Conservation (phyloP, 768 basidiomycete species). For the Strobilomyces dryophilus region DNA sequence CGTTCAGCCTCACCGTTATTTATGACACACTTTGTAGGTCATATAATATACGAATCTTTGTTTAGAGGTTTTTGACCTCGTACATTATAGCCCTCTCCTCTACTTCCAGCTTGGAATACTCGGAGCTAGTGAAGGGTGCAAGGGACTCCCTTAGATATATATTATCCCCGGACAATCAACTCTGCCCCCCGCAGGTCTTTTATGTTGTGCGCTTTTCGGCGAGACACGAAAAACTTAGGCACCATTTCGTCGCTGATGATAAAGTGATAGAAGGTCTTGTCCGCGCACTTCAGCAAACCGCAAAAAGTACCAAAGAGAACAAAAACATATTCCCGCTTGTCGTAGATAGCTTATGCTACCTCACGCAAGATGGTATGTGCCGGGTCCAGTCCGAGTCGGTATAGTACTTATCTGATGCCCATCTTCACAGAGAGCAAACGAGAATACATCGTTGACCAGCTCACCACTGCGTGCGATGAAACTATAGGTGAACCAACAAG, state of each 20-base stretch:
- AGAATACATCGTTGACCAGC: not conserved
- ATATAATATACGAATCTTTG: not conserved
- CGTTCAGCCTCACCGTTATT: not conserved
- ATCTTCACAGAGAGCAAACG: not conserved
- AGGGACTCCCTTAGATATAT: not conserved
- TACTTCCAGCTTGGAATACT: not conserved
- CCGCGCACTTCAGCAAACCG: not conserved
- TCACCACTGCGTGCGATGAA: not conserved
- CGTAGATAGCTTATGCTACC: not conserved
- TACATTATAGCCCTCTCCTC: not conserved
- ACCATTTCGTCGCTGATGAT: not conserved
- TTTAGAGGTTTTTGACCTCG: not conserved
- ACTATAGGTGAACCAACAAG: not conserved
- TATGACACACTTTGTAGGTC: not conserved
- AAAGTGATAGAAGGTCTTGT: not conserved
- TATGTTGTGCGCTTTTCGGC: not conserved
- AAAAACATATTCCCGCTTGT: not conserved
- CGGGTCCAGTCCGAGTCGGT: not conserved
- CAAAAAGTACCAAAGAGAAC: no score
- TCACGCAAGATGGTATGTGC: not conserved
- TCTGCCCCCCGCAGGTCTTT: not conserved
- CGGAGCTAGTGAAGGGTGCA: not conserved
- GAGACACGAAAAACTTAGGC: not conserved
- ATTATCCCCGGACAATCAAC: not conserved
- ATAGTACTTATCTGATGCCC: not conserved